Base-by-base conservation (phyloP, 1,284 basidiomycete genomes). In the Microbotryomycetes sp. region DNA sequence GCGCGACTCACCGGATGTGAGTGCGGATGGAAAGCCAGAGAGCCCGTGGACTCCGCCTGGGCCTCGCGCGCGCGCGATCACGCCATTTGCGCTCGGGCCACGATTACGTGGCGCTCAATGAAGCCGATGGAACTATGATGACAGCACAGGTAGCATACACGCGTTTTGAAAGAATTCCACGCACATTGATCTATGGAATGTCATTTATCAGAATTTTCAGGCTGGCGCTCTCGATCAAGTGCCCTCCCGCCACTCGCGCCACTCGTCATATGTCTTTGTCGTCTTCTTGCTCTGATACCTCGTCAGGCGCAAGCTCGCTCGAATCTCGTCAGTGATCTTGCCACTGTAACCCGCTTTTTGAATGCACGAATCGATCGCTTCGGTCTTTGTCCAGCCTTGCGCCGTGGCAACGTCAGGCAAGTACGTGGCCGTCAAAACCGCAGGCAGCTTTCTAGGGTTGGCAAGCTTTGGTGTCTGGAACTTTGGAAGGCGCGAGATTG, bases 371-470 rank as follows among this genome's bases (percentile, higher is more conserved):
- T 93, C 86, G 48, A 98, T 79, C 2, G 94, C 86, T 73, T 96
- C 88, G 56, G 85, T 78, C 79, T 88, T 88, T 61, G 85, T 83
- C 94, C 94, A 98, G 3, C 89, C 91, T 76, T 97, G 94, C 53
- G 91, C 91, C 0, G 85, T 82, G 46, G 89, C 86, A 56, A 98
- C 87, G 63, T 97, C 87, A 3, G 94, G 94, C n/a, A 98, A 81
- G 75, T 96, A 98, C 1, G 90, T 94, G 3, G 93, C 93, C 3
- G 84, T 84, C 67, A 96, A 85, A 47, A 61, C 47, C 3, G 57
- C n/a, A 23, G 52, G 52, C 6, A 65, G 55, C 6, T 41, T 5
- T 5, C 59, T 46, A 27, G 61, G 62, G 45, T 66, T 64, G 13
- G 54, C 9, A 56, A 21, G 21, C 57, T 21, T 11, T 27, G 51